Base-by-base conservation (phyloP, 169 alveolate species). In the Eimeria necatrix region DNA sequence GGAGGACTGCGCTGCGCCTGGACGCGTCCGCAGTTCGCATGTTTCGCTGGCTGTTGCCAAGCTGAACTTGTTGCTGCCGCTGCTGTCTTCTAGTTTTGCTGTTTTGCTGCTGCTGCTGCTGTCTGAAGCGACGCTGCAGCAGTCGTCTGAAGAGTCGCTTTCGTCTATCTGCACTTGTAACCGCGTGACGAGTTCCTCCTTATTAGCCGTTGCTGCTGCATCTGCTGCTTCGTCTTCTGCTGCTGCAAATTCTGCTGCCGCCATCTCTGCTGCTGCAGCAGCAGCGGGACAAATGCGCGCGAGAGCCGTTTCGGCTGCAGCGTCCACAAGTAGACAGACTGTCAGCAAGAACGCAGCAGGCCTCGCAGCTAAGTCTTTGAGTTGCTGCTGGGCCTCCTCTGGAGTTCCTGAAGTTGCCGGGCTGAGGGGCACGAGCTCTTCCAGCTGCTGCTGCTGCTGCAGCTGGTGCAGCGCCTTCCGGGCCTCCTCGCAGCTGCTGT, bases 401-500 rank as follows among this genome's bases (percentile, higher is more conserved):
- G n/a, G 90, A 14, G 64, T 56, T 56, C 22, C 68, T 56, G 68
- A 10, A 0, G 68, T 2, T 2, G 2, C 41, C 2, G 41, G 41
- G 41, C n/a, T n/a, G n/a, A n/a, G 49, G 3, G 81, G 53, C 52
- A 70, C 81, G n/a, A 5, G 81, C 9, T 12, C 86, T 32, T 48
- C 87, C 64, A 41, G 64, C 87, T 60, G 9, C 53, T 49, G 88
- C 20, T 53, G 70, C 74, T 49, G 49, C 90, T 81, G 51, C 26
- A 41, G 71, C 24, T 81, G 90, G 52, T 81, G 90, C 90, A 81
- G 90, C 74, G 9, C 16, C 4, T 20, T 32, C 61, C 61, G 14
- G 48, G 90, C 90, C 41, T 81, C 74, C 73, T 49, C 90, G 22
- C 90, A 81, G 32, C 74, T 9, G 90, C 74, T 22, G 73, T 53